Conservation (phyloP, 108 stramenopile species). For the Fragilaria radians region DNA sequence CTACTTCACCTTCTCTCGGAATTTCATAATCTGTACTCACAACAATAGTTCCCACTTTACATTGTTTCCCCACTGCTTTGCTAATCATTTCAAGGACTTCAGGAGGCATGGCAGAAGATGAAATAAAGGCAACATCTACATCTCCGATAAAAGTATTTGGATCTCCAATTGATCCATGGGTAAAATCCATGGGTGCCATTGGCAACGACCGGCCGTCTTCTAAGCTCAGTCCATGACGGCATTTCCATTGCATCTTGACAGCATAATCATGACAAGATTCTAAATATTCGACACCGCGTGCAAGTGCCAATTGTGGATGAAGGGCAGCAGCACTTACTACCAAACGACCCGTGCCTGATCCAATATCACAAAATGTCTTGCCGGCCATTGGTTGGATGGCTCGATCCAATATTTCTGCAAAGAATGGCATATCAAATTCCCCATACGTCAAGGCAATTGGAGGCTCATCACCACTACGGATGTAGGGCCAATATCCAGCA, state of each 20-base stretch:
- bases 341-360: conserved; percentile 42
- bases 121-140: conserved; percentile 39
- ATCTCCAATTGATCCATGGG: conserved; percentile 30
- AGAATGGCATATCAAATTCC: conserved; percentile 43
- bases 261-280: conserved; percentile 25
- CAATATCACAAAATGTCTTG: conserved; percentile 36
- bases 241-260: not conserved
- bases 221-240: not conserved
- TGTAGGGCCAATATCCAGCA: conserved; percentile 43
- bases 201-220: not conserved
- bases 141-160: conserved; percentile 38
- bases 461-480: conserved; percentile 28
- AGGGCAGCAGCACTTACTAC: conserved; percentile 33
- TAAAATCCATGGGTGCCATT: conserved; percentile 33
- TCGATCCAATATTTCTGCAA: conserved; percentile 29
- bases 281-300: conserved; percentile 34
- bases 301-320: conserved; percentile 31
- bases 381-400: conserved; percentile 20
- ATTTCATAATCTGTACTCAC: conserved; percentile 43
- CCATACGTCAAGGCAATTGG: conserved; percentile 38
- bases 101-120: conserved; percentile 36
- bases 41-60: conserved; percentile 35
- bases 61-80: conserved; percentile 35
- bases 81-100: conserved; percentile 25
- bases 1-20: conserved; percentile 16